Percentiles rank a stretch among this genome's conserved stretches.
Evolutionary conservation across 2,329 filamentous ascomycete genomes (phyloP).

Genomic region (Paecilomyces sp.): DNA sequence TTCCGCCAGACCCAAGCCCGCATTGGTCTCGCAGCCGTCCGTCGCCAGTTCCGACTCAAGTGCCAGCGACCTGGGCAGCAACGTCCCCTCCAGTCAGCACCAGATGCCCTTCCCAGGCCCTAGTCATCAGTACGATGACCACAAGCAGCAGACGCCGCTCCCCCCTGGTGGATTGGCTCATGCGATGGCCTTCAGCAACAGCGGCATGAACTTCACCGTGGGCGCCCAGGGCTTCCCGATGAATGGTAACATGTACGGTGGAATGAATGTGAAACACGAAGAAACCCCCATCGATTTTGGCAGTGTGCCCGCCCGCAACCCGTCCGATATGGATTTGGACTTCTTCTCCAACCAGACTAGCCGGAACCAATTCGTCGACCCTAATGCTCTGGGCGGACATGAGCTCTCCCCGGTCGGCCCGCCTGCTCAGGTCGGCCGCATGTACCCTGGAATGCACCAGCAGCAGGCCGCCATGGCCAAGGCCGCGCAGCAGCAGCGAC

Average conservation of each 20-base stretch:
- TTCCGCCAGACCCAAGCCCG: constrained; percentile 26
- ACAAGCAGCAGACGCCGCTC: constrained; percentile 91
- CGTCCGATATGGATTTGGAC: constrained; percentile 60
- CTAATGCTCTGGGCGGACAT: constrained; percentile 60
- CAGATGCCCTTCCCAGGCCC: constrained; percentile 65
- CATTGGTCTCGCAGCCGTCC: constrained; percentile 29
- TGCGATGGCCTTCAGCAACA: constrained; percentile 70
- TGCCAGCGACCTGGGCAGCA: constrained; percentile 22
- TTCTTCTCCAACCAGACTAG: constrained; percentile 22
- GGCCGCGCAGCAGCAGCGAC: constrained; percentile 60
- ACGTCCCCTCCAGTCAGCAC: constrained; percentile 30
- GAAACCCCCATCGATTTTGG: constrained; percentile 59
- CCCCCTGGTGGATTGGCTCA: constrained; percentile 75
- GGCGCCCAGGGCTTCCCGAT: constrained; percentile 38
- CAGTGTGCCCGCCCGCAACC: constrained; percentile 49
- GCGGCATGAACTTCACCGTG: constrained; percentile 31
- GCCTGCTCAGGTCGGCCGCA: constrained; percentile 57
- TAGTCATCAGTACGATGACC: constrained; percentile 90
- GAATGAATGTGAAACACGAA: constrained; percentile 34
- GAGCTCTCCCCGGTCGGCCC: constrained; percentile 49
- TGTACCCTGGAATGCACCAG: constrained; percentile 91
- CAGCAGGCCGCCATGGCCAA: constrained; percentile 74
- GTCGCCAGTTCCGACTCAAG: constrained; percentile 28
- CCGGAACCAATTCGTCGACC: constrained; percentile 60
- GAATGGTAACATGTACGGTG: constrained; percentile 55